Base-by-base conservation (phyloP, 202 grass and related monocot genomes). In the Dendrocalamus latiflorus region DNA sequence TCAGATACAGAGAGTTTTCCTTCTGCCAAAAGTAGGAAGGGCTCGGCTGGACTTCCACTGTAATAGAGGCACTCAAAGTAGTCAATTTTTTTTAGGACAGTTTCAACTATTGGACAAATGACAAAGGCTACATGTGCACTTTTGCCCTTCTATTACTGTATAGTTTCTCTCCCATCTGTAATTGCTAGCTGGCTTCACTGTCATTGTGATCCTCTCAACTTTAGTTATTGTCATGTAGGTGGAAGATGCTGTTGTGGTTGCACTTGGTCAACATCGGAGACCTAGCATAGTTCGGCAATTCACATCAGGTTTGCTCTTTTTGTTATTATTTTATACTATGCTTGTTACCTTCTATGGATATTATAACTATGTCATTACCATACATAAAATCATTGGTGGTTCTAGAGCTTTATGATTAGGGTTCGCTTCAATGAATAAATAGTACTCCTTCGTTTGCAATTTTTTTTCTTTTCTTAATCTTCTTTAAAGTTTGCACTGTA, bases 231-330 rank as follows among this genome's bases (percentile, higher is more conserved):
- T 81, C 70, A 83, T 77, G 48, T 84, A 99, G 96, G 96, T 96
- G 75, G 96, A 99, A 86, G 93, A 99, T 94, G 96, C 96, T 68
- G 86, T 99, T 85, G 89, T 96, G 67, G 80, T 99, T 94, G 89
- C 96, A 70, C 87, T 99, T 67, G 93, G 87, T 64, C 96, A 99
- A 80, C 91, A 94, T 66, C 83, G 93, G 30, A 81, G 91, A 80
- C 89, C 96, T 68, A 96, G 87, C 81, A 90, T 96, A 81, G 72
- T 88, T 91, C 93, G 87, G 49, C 96, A 99, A 82, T 94, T 96
- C 75, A 93, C 88, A 82, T 96, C 96, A 94, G 96, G 96, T 95
- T 88, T 82, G 81, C 21, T 37, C 21, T 34, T 45, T 79, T 72
- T 49, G 36, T 68, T 75, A 38, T 15, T 24, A 15, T 83, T 60